Conservation (phyloP, 176 grass and related monocot genomes). For the Triticum timopheevii region DNA sequence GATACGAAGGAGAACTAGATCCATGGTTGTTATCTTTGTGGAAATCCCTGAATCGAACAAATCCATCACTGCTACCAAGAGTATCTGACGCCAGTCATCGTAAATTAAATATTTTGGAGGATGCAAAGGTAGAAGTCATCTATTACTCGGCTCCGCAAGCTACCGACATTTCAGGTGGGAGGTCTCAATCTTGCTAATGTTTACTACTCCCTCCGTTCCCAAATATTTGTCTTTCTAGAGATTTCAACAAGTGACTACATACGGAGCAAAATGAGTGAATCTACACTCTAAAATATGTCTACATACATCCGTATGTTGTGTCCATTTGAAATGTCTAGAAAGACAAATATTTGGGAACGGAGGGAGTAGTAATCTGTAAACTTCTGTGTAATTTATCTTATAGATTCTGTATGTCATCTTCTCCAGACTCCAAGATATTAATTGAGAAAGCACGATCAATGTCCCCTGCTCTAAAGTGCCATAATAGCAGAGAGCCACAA, state of each 20-base stretch:
- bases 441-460: constrained; percentile 66
- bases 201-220: background rate
- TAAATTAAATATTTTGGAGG: constrained; percentile 51
- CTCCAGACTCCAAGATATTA: constrained; percentile 54
- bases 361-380: background rate
- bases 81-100: constrained; percentile 63
- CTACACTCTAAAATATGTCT: too few species aligned
- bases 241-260: too few species aligned
- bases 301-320: too few species aligned
- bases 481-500: constrained; percentile 61
- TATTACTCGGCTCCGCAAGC: constrained; percentile 43
- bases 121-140: constrained; percentile 59
- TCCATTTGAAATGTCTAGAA: too few species aligned
- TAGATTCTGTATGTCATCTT: constrained; percentile 14
- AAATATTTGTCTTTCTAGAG: too few species aligned
- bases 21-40: constrained; percentile 77
- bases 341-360: too few species aligned
- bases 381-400: background rate
- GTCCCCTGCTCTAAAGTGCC: constrained; percentile 56
- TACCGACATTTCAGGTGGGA: constrained; percentile 50
- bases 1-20: constrained; percentile 84
- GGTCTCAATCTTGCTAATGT: background rate
- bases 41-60: constrained; percentile 57
- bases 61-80: constrained; percentile 56
- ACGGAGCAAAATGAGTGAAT: too few species aligned